Conservation (phyloP, 2,329 filamentous ascomycete genomes). For the Aspergillaceae sp. region DNA sequence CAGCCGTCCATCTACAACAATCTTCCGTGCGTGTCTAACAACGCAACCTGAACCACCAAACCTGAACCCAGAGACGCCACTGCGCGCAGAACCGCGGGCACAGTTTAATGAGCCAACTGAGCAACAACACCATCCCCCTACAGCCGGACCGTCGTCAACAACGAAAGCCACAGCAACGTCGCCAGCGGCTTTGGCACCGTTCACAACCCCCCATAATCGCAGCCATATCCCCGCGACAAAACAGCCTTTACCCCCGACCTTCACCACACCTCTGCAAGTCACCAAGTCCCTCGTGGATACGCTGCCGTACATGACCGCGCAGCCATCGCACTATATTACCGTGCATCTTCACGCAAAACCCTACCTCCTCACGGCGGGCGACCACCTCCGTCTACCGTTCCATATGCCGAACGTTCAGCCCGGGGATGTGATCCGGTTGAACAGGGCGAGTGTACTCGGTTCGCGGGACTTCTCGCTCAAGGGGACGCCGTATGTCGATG, state of each 20-base stretch:
- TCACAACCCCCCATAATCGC: slow-evolving; percentile 13
- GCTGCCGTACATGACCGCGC: slow-evolving; percentile 37
- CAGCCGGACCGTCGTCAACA: slow-evolving; percentile 6
- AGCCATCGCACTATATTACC: slow-evolving; percentile 40
- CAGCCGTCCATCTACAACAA: slow-evolving; percentile 15
- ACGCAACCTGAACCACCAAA: slow-evolving; percentile 22
- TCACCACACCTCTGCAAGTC: slow-evolving; percentile 31
- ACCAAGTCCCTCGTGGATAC: slow-evolving; percentile 33
- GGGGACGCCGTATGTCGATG: slow-evolving; percentile 72
- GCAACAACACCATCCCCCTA: background rate
- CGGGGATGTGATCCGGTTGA: slow-evolving; percentile 79
- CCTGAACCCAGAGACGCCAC: slow-evolving; percentile 21
- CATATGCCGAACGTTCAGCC: slow-evolving; percentile 66
- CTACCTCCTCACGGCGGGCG: slow-evolving; percentile 52
- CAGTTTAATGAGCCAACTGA: slow-evolving; percentile 15
- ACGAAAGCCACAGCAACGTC: background rate
- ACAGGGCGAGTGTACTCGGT: slow-evolving; percentile 73
- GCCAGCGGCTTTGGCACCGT: slow-evolving; percentile 5
- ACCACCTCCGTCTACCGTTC: slow-evolving; percentile 69
- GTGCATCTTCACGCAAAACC: slow-evolving; percentile 42
- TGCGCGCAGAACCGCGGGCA: slow-evolving; percentile 18
- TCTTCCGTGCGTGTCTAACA: slow-evolving; percentile 32
- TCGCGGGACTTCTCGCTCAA: slow-evolving; percentile 86
- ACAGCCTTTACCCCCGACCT: slow-evolving; percentile 30
- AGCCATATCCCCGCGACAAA: slow-evolving; percentile 23